Percentiles rank a stretch among this genome's conserved stretches.
phyloP scores from a whole-genome alignment of 1,284 basidiomycete genomes.

The Amylostereum areolatum region DNA sequence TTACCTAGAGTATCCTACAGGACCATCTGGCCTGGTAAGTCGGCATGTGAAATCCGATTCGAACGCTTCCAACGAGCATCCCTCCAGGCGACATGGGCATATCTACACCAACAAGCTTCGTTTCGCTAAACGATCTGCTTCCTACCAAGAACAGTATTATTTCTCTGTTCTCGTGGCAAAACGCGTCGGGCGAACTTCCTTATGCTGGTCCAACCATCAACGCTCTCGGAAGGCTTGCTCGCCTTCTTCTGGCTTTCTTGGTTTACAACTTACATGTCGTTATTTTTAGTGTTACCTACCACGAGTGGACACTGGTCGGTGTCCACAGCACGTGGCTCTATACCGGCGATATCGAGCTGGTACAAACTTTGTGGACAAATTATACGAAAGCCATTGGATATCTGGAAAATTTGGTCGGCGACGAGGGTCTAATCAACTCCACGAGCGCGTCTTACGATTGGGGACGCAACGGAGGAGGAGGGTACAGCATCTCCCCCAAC shows the following conservation, averaged over 20 bases:
- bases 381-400: slow-evolving; percentile 43
- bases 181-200: slow-evolving; percentile 47
- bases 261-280: neutral
- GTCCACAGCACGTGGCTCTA: slow-evolving; percentile 40
- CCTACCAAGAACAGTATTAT: slow-evolving; percentile 50
- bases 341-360: slow-evolving; percentile 39
- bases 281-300: slow-evolving; percentile 32
- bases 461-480: slow-evolving; percentile 41
- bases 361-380: slow-evolving; percentile 39
- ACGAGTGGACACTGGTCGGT: slow-evolving; percentile 41
- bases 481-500: slow-evolving; percentile 43
- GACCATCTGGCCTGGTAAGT: slow-evolving; percentile 43
- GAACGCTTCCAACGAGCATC: no score
- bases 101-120: slow-evolving; percentile 53
- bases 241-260: no score
- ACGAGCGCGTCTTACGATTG: slow-evolving; percentile 42
- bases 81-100: slow-evolving; percentile 51
- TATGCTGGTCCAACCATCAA: slow-evolving; percentile 54
- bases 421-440: slow-evolving; percentile 41
- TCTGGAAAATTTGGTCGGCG: slow-evolving; percentile 37
- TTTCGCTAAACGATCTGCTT: slow-evolving; percentile 51
- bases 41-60: no score
- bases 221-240: slow-evolving; percentile 25
- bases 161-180: slow-evolving; percentile 51
- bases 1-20: slow-evolving; percentile 17